A percentile compares a stretch with the other conserved stretches of the same genome.
phyloP scores from a whole-genome alignment of 2,329 filamentous ascomycete genomes.

The Microthyrium microscopicum region DNA sequence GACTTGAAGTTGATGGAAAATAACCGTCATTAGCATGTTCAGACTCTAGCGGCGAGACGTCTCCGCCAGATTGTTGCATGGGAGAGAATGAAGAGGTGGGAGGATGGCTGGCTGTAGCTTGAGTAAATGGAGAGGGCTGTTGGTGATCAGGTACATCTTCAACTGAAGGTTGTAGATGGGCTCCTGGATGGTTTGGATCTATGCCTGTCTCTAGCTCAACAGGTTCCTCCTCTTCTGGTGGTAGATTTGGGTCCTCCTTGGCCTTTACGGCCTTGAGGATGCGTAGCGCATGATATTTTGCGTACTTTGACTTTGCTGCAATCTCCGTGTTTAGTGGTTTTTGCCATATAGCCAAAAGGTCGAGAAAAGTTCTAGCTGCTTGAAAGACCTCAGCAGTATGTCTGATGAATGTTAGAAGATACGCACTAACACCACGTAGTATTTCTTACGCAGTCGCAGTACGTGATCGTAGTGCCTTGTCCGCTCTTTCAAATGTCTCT shows the following conservation, averaged over 20 bases:
- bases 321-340: constrained; percentile 49
- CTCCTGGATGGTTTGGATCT: constrained; percentile 49
- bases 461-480: constrained; percentile 65
- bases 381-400: constrained; percentile 91
- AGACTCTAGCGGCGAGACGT: constrained; percentile 37
- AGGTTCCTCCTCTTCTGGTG: constrained; percentile 45
- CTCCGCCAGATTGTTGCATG: constrained; percentile 15
- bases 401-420: constrained; percentile 26
- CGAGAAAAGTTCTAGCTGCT: constrained; percentile 82
- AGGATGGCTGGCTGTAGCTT: constrained; percentile 13
- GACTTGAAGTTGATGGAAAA: constrained; percentile 43
- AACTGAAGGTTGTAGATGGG: constrained; percentile 39
- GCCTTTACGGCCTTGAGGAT: constrained; percentile 85
- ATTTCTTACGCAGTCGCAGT: constrained; percentile 63
- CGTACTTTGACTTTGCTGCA: constrained; percentile 79
- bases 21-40: constrained; percentile 36
- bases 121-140: constrained; percentile 24
- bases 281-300: constrained; percentile 85
- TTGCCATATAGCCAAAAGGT: constrained; percentile 68
- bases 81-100: constrained; percentile 20
- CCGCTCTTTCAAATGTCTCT: constrained; percentile 71
- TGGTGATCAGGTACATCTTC: constrained; percentile 44
- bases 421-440: constrained; percentile 2
- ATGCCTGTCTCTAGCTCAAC: constrained; percentile 31
- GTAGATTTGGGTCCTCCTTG: constrained; percentile 79